Percentiles rank a stretch among this genome's conserved stretches.
Evolutionary conservation across 306 rosid genomes (phyloP).

Genomic region (Fragaria nilgerrensis): DNA sequence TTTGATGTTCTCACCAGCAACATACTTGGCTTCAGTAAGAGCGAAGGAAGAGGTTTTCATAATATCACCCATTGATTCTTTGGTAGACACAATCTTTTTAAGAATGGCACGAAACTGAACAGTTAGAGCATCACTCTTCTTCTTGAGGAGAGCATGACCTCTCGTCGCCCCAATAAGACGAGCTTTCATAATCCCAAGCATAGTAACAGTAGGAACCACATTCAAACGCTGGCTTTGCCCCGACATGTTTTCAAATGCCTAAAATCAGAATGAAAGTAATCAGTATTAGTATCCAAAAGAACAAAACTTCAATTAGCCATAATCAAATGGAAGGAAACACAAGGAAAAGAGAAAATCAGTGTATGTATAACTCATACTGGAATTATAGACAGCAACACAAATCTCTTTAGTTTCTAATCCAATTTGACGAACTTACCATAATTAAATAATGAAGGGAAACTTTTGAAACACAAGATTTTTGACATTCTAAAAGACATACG

Average conservation of each 20-base stretch:
- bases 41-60: conserved; percentile 89
- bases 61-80: conserved; percentile 93
- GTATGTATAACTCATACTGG: background rate
- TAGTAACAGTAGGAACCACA: conserved; percentile 96
- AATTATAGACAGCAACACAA: background rate
- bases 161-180: conserved; percentile 85
- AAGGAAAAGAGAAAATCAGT: background rate
- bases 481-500: background rate
- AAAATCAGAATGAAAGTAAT: conserved; percentile 12
- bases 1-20: conserved; percentile 90
- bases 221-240: conserved; percentile 88
- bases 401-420: background rate
- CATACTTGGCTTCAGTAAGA: conserved; percentile 85
- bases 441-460: background rate
- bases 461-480: background rate
- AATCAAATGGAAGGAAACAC: background rate
- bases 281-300: background rate
- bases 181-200: conserved; percentile 81
- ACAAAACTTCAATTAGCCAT: background rate
- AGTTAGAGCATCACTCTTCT: conserved; percentile 94
- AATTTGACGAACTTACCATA: background rate
- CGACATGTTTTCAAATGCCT: conserved; percentile 59
- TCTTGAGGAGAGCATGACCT: conserved; percentile 95
- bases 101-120: conserved; percentile 85
- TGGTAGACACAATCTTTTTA: conserved; percentile 82